Evolutionary conservation across 805 yeast species (phyloP).

Genomic region (Saturnispora serradocipensis): DNA sequence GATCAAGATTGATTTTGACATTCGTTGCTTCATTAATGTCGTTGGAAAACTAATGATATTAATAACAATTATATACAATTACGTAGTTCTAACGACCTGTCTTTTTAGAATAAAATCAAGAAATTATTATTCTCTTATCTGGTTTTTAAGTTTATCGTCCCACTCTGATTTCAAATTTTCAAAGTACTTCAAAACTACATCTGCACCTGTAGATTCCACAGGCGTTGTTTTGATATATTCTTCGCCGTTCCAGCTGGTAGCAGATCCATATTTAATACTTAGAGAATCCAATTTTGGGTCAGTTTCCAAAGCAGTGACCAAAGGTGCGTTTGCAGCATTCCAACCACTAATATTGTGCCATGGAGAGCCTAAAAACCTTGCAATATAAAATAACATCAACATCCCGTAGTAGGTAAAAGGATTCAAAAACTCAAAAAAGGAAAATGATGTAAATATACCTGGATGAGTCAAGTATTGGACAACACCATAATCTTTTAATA

Average conservation of each 20-base stretch:
- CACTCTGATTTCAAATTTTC: conserved; percentile 51
- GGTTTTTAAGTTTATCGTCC: conserved; percentile 68
- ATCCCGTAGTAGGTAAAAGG: conserved; percentile 77
- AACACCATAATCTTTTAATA: conserved; percentile 43
- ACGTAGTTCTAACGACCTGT: not conserved
- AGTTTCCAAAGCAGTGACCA: conserved; percentile 51
- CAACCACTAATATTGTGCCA: conserved; percentile 88
- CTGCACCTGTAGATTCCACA: conserved; percentile 55
- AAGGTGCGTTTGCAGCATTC: conserved; percentile 81
- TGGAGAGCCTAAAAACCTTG: conserved; percentile 73
- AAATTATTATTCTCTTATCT: conserved; percentile 34
- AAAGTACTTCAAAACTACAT: conserved; percentile 58
- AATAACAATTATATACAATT: not conserved
- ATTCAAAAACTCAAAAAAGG: conserved; percentile 69
- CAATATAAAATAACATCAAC: conserved; percentile 73
- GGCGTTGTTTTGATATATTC: conserved; percentile 51
- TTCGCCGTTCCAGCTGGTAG: conserved; percentile 52
- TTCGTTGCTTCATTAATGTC: conserved; percentile 95
- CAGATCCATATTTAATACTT: conserved; percentile 62
- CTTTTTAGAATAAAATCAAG: not conserved
- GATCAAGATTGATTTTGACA: conserved; percentile 86
- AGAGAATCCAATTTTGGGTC: conserved; percentile 36
- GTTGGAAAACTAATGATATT: conserved; percentile 23
- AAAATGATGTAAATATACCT: conserved; percentile 81
- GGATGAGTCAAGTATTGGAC: conserved; percentile 81